A percentile compares a stretch with the other conserved stretches of the same genome.
Conservation (phyloP, 148 eudicot species). For the Talinum fruticosum region DNA sequence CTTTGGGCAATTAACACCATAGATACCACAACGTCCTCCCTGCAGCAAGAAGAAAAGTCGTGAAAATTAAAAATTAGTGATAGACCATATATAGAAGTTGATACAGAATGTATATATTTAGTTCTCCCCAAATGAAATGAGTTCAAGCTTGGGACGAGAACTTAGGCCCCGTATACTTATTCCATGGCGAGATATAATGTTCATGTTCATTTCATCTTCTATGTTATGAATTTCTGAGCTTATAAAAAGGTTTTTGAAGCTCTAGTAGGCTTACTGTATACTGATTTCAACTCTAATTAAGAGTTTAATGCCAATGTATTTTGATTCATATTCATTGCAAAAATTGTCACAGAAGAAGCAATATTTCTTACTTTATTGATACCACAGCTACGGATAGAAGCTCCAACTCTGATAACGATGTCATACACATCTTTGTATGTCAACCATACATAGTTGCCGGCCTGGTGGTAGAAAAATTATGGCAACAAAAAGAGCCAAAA, state of each 20-base stretch:
- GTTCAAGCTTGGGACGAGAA: neutral
- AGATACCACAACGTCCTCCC: constrained; percentile 90
- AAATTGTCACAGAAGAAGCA: neutral
- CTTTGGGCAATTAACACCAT: constrained; percentile 72
- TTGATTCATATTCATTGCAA: neutral
- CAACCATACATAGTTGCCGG: constrained; percentile 67
- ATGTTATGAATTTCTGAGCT: neutral
- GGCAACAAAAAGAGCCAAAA: neutral
- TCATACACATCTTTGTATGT: constrained; percentile 75
- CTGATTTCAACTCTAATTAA: neutral
- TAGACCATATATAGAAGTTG: neutral
- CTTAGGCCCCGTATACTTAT: neutral
- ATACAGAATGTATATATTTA: neutral
- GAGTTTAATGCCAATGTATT: neutral
- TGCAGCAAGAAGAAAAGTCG: constrained; percentile 21
- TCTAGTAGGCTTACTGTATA: neutral
- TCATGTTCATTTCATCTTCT: neutral
- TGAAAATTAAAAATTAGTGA: neutral
- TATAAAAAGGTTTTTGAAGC: neutral
- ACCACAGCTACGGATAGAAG: constrained; percentile 70
- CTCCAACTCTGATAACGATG: constrained; percentile 63
- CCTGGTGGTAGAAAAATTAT: constrained; percentile 32
- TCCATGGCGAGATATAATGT: neutral
- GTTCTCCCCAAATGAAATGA: too few species aligned
- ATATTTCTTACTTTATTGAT: constrained; percentile 48